Base-by-base conservation (phyloP, 2,329 filamentous ascomycete genomes). In the Pyrenophora tritici-repentis region DNA sequence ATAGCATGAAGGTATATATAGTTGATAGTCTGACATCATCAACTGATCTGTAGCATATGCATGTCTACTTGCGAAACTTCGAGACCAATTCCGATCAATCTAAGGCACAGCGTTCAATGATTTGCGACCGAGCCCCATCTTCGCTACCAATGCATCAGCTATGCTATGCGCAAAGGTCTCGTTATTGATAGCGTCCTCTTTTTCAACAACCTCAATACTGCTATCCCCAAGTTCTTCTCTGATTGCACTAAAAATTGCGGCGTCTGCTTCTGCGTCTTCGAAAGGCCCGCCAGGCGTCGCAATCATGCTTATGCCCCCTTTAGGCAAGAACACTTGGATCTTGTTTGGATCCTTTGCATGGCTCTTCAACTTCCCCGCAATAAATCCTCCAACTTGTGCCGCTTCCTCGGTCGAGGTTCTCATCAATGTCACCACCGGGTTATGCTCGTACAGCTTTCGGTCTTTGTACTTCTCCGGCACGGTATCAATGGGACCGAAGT, bases 381-480 rank as follows among this genome's bases (percentile, higher is more conserved):
- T 81, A 42, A 83, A 83, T 1, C 66, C 60, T 1, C 82, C 86
- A n/a, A 89, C 77, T 36, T 75, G 65, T 18, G 49, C 58, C 53
- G 81, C 83, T 63, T 90, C 86, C 1, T 81, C 76, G n/a, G 70
- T 61, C 0, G 77, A 84, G 0, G 86, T 86, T 17, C 87, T 75
- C 79, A 90, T 83, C 26, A 90, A 63, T 0, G 87, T 90, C 0
- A 89, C 82, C 0, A 79, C 78, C 0, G 84, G 79, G 62, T 89
- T 90, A 64, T 90, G 87, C 62, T 84, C 81, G 58, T 82, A 79
- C n/a, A 88, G 68, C 16, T 76, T 76, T 24, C 85, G 75, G 2
- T 70, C 62, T 3, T 66, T 63, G 56, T 83, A 86, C 41, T 75
- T 75, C 44, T 81, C 76, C 0, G 86, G 87, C 0, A 88, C 77